Base-by-base conservation (phyloP, 2,329 filamentous ascomycete species). In the Westerdykella ornata region DNA sequence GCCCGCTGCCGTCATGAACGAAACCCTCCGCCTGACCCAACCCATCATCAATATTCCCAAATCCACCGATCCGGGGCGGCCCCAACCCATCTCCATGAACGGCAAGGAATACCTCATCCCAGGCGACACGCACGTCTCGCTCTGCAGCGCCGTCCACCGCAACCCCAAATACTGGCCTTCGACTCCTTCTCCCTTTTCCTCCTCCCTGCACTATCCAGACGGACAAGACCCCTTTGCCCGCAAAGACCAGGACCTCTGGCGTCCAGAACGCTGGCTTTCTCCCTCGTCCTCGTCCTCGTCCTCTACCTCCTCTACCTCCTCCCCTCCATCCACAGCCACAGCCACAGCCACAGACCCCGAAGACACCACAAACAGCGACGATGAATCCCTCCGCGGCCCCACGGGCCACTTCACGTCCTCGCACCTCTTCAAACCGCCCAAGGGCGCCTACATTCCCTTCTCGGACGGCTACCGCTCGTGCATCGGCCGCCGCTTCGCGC, bases 11-110 rank as follows among this genome's bases (percentile, higher is more conserved):
- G 77, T 83, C 52, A 76, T 90, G 73, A 85, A 88, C 57, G 86
- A 92, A 68, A 81, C 82, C 29, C 72, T 92, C 39, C 80, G 87
- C 9, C 56, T 88, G 32, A 72, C 87, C 44, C 84, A 85, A 2
- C 80, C 86, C 0, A 82, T 87, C 14, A 69, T 80, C 33, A 77
- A 76, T 39, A 82, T 92, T 18, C 85, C 85, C 19, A 92, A 92
- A 66, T 75, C 71, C 12, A 72, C 70, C 1, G 45, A 59, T 17
- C 60, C 57, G 5, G 66, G 59, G 22, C 56, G 51, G 28, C 67
- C 70, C 38, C 81, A 88, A 64, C 59, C 70, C 15, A 59, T 90
- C 32, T 72, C 63, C 2, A 60, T 85, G 33, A 70, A 78, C 39
- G 84, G 82, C 2, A 68, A 72, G 46, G 71, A 73, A 34, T 71